Evolutionary conservation across 1,139 yeast genomes (phyloP).

Genomic region (Lodderomyces pseudojiufengensis): DNA sequence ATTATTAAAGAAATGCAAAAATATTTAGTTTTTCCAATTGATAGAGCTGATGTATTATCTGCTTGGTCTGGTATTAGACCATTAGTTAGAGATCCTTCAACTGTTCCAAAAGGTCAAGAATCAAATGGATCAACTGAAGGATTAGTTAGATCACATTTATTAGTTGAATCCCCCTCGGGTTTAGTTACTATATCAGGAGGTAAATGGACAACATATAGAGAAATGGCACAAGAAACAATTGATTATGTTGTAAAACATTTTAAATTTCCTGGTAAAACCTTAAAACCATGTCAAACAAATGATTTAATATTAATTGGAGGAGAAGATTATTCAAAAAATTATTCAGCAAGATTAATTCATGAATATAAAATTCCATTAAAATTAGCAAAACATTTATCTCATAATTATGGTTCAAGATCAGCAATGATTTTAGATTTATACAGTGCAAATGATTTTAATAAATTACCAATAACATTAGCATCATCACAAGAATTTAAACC

Average conservation of each 20-base stretch:
- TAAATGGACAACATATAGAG: conserved; percentile 97
- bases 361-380: conserved; percentile 69
- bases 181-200: conserved; percentile 93
- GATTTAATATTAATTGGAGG: conserved; percentile 72
- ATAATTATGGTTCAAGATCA: conserved; percentile 88
- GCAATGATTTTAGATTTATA: conserved; percentile 71
- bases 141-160: conserved; percentile 84
- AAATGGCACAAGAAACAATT: conserved; percentile 95
- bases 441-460: conserved; percentile 49
- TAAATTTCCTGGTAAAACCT: conserved; percentile 32
- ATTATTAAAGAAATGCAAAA: conserved; percentile 84
- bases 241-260: conserved; percentile 62
- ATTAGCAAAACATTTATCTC: conserved; percentile 78
- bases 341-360: conserved; percentile 78
- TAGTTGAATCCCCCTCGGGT: conserved; percentile 63
- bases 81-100: conserved; percentile 81
- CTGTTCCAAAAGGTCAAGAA: conserved; percentile 46
- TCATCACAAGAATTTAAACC: conserved; percentile 34
- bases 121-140: conserved; percentile 63
- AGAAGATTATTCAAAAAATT: conserved; percentile 59
- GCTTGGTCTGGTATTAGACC: conserved; percentile 99
- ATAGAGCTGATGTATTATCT: conserved; percentile 85
- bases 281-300: conserved; percentile 63
- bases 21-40: conserved; percentile 83
- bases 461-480: conserved; percentile 62